Evolutionary conservation across 2,329 filamentous ascomycete species (phyloP), one percentile per base, ranked within the genome.

Genomic region (Fusarium guadeloupense): DNA sequence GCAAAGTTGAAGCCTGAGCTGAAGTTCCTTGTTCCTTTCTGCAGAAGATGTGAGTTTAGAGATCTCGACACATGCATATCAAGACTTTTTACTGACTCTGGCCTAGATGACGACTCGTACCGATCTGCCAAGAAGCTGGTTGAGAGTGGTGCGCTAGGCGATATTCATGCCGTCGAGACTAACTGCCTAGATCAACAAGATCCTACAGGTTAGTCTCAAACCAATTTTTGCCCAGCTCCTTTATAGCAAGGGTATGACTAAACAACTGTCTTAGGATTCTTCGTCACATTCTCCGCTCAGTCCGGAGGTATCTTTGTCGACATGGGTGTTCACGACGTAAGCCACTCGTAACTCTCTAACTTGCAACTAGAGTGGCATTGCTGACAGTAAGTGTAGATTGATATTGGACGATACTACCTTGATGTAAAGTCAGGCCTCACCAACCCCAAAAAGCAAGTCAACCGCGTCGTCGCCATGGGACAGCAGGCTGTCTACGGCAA

Each of bases 291-390:
- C 42, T 73, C 71, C 10, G 72, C 63, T 43, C 67, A 69, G 45
- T 73, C 72, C 9, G 72, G 72, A 13, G 72, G 72, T 9, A 73
- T 74, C 42, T 74, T 74, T 58, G 56, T 74, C 40, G 72, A 74
- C 51, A 69, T 73, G 49, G 71, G 71, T 25, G 65, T 73, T 34
- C 72, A 74, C 47, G 67, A 68, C 16, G 69, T 72, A 53, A 37
- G 59, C 23, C 9, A 4, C 14, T 12, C 20, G 23, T 35, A n/a
- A 19, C 26, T 39, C n/a, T 9, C 3, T 10, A 30, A 4, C 17
- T 42, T 23, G 10, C n/a, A n/a, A n/a, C n/a, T n/a, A n/a, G n/a
- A n/a, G n/a, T 2, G 5, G 1, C 19, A 25, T 41, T 20, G 10
- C 47, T 56, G 10, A 56, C 35, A 14, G 5, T 35, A 7, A 35